Base-by-base conservation (phyloP, 106 monocot genomes). In the Triglochin maritima region DNA sequence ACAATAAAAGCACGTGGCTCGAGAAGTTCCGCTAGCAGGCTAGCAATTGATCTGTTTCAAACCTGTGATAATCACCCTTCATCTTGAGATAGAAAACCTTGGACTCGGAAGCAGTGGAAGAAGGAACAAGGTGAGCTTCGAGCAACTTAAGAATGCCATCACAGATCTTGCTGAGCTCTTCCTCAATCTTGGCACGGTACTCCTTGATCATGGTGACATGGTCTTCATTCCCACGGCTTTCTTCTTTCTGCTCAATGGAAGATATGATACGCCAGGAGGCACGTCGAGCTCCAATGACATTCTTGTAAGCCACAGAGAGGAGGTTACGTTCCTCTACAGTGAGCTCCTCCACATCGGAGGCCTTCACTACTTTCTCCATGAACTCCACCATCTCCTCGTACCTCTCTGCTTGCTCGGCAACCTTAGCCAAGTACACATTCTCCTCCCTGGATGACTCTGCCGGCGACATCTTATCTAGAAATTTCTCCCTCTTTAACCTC, bases 41-140 rank as follows among this genome's bases (percentile, higher is more conserved):
- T 53, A 53, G 10, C 7, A 61, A 51, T 59, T 14, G 59, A 10
- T 5, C 16, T 41, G 6, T 43, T 52, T 43, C 63, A 9, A 63
- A 72, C 72, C 72, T 72, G 63, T 72, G 62, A 41, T 72, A 72
- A 43, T 72, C 72, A 7, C 72, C 72, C 72, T 72, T 72, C 72
- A 72, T 72, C 72, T 72, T 72, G 44, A 72, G 72, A 52, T 72
- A 72, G 63, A 72, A 72, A 9, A 72, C 72, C 55, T 72, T 72
- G 29, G 72, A 72, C 53, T 72, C 72, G 7, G 72, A 62, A 8
- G 72, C 44, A 44, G 43, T 45, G 43, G 72, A 50, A 12, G 72
- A 72, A 52, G 72, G 72, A 14, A 72, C 55, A 29, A 72, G 72
- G 63, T 72, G 72, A 43, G 72, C 44, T 10, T 72, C 72, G 2